Evolutionary conservation across 768 basidiomycete species (phyloP), one percentile per base, ranked within the genome.

Genomic region (Clitopilus passeckerianus): DNA sequence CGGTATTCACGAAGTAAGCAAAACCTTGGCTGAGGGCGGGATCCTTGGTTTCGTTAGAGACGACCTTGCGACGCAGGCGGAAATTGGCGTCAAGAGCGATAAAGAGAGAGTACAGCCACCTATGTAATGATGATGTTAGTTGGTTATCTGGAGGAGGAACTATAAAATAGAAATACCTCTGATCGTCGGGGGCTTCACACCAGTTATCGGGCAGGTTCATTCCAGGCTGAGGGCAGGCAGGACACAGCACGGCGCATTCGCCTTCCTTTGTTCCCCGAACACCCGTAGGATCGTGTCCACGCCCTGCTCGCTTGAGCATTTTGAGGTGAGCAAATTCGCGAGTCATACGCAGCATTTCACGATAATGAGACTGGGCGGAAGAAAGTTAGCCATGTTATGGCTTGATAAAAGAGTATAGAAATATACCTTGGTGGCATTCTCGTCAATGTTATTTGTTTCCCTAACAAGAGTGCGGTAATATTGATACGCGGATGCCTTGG

Each of bases 401-500:
- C n/a, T n/a, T n/a, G n/a, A n/a, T n/a, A n/a, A n/a, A n/a, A n/a
- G n/a, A n/a, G n/a, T n/a, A n/a, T n/a, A n/a, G n/a, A n/a, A n/a
- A n/a, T n/a, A n/a, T n/a, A 54, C 53, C 33, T 54, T 54, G 23
- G 15, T 7, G 5, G 7, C 53, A 27, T 54, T 7, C 23, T 8
- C n/a, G 14, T 27, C 23, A 10, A 54, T 66, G 55, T 75, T 72
- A 37, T 75, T 62, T 0, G 66, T 68, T 12, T 59, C 37, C 0
- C 63, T 57, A 0, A 63, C 62, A 0, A 79, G 50, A 0, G 65
- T 58, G 20, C 46, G 55, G 57, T 74, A 72, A 46, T 67, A 74
- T 10, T 79, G 69, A 33, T 71, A 70, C 0, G 58, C 59, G 0
- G 71, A 70, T 0, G 67, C 41, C 35, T 76, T 76, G 2, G 72